Percentiles rank a stretch among this genome's conserved stretches.
Evolutionary conservation across 305 asterid genomes (phyloP).

Genomic region (Fraxinus albicans): DNA sequence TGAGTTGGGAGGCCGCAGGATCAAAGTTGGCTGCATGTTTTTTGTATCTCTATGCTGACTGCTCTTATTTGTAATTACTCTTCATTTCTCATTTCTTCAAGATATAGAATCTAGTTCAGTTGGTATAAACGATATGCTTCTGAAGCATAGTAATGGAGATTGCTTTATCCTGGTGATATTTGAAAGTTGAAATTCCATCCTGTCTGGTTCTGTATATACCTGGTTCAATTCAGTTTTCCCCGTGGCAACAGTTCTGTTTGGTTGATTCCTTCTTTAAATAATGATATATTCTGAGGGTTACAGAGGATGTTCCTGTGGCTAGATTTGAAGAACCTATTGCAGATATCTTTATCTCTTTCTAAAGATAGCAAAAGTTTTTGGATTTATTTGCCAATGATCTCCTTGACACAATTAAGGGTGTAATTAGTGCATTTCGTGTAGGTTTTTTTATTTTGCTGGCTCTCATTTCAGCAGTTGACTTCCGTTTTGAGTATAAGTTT

Average conservation of each 20-base stretch:
- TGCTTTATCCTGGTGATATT: conserved; percentile 2
- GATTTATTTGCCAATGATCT: background rate
- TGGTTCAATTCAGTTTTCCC: background rate
- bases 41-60: background rate
- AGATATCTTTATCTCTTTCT: background rate
- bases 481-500: background rate
- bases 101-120: background rate
- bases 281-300: background rate
- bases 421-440: background rate
- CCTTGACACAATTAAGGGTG: background rate
- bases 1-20: background rate
- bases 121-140: background rate
- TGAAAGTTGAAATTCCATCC: background rate
- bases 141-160: background rate
- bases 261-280: background rate
- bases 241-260: background rate
- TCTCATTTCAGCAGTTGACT: conserved; percentile 22
- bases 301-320: background rate
- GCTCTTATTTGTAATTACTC: background rate
- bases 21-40: background rate
- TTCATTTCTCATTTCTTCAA: background rate
- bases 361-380: background rate
- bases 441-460: conserved; percentile 20
- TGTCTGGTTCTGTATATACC: background rate
- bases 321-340: background rate